phyloP scores from a whole-genome alignment of 2,329 filamentous ascomycete species.

The Ceratocystis lukuohia region DNA sequence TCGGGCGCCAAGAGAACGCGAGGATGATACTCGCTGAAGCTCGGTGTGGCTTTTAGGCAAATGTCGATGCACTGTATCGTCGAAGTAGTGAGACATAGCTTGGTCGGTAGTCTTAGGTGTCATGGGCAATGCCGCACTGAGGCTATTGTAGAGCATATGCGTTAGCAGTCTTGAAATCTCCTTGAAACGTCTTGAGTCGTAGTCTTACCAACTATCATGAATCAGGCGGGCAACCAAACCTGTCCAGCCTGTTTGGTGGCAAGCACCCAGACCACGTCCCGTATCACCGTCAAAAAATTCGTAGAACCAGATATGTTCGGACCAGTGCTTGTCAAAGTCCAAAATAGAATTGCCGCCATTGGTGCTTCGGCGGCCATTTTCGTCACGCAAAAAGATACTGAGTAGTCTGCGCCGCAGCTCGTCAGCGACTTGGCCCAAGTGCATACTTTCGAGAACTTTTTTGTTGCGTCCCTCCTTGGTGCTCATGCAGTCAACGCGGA shows the following conservation, averaged over 20 bases:
- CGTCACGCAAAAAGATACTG: conserved; percentile 73
- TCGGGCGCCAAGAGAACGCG: conserved; percentile 67
- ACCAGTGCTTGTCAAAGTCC: conserved; percentile 88
- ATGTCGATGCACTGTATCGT: conserved; percentile 59
- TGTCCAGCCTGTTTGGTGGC: conserved; percentile 94
- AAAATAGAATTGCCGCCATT: conserved; percentile 74
- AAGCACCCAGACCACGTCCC: conserved; percentile 78
- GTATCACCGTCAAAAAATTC: conserved; percentile 94
- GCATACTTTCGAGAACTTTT: conserved; percentile 50
- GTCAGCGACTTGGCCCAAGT: conserved; percentile 85
- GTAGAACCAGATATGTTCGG: conserved; percentile 85
- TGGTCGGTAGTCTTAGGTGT: conserved; percentile 78
- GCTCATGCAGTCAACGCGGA: conserved; percentile 76
- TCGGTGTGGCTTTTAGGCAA: conserved; percentile 22
- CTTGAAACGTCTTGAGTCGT: background rate
- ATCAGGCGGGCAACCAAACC: conserved; percentile 93
- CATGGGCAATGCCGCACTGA: conserved; percentile 81
- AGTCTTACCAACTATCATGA: conserved; percentile 80
- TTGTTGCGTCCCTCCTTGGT: background rate
- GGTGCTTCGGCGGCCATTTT: conserved; percentile 77
- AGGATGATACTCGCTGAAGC: conserved; percentile 66
- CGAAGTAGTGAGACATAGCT: conserved; percentile 86
- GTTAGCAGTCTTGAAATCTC: background rate
- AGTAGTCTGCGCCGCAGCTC: conserved; percentile 90
- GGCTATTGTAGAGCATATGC: conserved; percentile 32